Base-by-base conservation (phyloP, 2,329 filamentous ascomycete genomes). In the Epichloe sp. region DNA sequence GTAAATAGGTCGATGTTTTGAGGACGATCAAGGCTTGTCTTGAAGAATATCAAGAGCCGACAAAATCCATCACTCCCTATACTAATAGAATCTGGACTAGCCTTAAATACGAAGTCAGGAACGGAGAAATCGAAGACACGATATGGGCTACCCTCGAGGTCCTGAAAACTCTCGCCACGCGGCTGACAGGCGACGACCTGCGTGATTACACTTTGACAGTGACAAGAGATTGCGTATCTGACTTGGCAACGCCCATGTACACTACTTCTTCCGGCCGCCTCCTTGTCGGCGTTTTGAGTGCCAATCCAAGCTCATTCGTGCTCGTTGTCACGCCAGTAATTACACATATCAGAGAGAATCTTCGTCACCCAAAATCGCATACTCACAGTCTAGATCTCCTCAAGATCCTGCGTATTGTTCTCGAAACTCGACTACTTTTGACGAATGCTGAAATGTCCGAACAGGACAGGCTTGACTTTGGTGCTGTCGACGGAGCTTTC, bases 101-200 rank as follows among this genome's bases (percentile, higher is more conserved):
- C n/a, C 71, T 82, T 45, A 82, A 81, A 59, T 81, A 79, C 54
- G 78, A 82, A 55, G 78, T 81, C 12, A 74, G 78, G 36, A 80
- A 81, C 50, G 78, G 78, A 12, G 78, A 82, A 53, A 70, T 78
- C 8, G 72, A 76, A 53, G 78, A 80, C 54, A 73, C 72, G 1
- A 76, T 80, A 14, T 74, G 78, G 59, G 73, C 73, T 3, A 80
- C 78, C 1, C 63, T 81, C 15, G 73, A 74, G 44, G 75, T 78
- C 3, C 70, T 82, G 49, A 71, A 72, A 36, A 68, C 74, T 10
- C 66, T 80, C 3, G 68, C 75, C 0, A 67, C 63, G 8, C 67
- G 69, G 45, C 65, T 80, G 3, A 66, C 70, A 10, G 71, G 66
- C 3, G 66, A 70, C 3, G 62, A 70, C 47, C 66, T 78, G 7